Conservation (phyloP, 129 eudicot genomes). For the Tanacetum coccineum region DNA sequence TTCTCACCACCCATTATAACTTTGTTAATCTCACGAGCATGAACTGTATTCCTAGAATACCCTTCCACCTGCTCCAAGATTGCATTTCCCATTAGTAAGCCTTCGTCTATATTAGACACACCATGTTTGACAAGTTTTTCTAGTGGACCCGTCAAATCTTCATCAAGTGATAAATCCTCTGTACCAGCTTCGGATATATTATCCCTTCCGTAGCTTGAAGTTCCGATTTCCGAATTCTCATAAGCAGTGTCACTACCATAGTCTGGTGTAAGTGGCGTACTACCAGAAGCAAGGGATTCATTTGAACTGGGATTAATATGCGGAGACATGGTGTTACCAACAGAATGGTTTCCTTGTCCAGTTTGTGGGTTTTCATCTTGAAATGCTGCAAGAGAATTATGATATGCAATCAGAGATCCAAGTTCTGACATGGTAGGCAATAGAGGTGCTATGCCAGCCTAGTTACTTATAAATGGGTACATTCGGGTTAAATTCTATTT, state of each 20-base stretch:
- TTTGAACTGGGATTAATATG: no score
- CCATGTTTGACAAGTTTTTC: constrained; percentile 79
- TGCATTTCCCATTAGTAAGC: constrained; percentile 88
- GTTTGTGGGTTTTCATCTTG: constrained; percentile 58
- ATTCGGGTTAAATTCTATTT: no score
- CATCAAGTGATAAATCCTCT: constrained; percentile 72
- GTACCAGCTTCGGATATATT: constrained; percentile 68
- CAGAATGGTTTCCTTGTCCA: constrained; percentile 35
- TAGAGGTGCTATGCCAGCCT: no score
- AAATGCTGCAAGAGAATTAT: constrained; percentile 52
- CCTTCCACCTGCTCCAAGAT: constrained; percentile 82
- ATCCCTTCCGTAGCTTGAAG: constrained; percentile 77
- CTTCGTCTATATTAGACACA: constrained; percentile 90
- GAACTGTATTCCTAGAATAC: constrained; percentile 46
- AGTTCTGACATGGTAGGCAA: constrained; percentile 5
- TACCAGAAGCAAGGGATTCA: constrained; percentile 47
- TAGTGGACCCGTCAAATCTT: constrained; percentile 58
- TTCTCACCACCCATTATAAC: no score
- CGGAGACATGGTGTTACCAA: constrained; percentile 4
- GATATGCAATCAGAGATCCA: not conserved
- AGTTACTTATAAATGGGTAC: no score
- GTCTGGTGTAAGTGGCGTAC: constrained; percentile 60
- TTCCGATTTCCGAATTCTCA: constrained; percentile 83
- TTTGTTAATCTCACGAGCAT: constrained; percentile 39
- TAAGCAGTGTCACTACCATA: constrained; percentile 94